Evolutionary conservation across 2,329 filamentous ascomycete genomes (phyloP).

Genomic region (Zelopaecilomyces penicillatus): DNA sequence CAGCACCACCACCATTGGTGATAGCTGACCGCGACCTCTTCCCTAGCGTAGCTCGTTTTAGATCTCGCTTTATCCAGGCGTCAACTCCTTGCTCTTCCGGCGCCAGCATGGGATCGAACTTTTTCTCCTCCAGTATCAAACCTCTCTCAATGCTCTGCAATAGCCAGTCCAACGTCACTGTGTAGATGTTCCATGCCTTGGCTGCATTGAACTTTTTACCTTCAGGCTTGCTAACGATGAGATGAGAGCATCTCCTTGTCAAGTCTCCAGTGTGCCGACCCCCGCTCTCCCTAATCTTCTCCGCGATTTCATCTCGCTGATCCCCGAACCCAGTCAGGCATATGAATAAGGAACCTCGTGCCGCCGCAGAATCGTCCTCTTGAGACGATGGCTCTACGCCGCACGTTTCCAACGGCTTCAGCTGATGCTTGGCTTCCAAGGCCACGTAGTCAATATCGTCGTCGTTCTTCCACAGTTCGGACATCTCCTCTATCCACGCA

Average conservation of each 20-base stretch:
- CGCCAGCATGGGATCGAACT: slow-evolving; percentile 69
- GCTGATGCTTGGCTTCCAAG: slow-evolving; percentile 58
- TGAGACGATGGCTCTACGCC: slow-evolving; percentile 31
- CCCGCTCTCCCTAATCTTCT: slow-evolving; percentile 60
- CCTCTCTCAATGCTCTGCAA: slow-evolving; percentile 72
- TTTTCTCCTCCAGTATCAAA: slow-evolving; percentile 83
- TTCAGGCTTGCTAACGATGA: slow-evolving; percentile 69
- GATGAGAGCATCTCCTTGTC: slow-evolving; percentile 76
- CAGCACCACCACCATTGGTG: slow-evolving; percentile 20
- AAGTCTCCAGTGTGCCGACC: slow-evolving; percentile 83
- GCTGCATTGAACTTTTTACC: slow-evolving; percentile 89
- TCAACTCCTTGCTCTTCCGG: slow-evolving; percentile 63
- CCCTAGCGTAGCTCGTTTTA: slow-evolving; percentile 38
- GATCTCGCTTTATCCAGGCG: slow-evolving; percentile 56
- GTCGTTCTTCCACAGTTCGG: slow-evolving; percentile 72
- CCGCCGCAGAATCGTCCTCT: slow-evolving; percentile 11
- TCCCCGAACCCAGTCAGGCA: slow-evolving; percentile 53
- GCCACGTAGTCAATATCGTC: slow-evolving; percentile 64
- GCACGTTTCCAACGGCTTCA: slow-evolving; percentile 53
- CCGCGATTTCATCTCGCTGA: slow-evolving; percentile 61
- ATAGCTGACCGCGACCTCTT: slow-evolving; percentile 51
- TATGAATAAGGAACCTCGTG: slow-evolving; percentile 37
- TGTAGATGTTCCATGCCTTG: slow-evolving; percentile 69
- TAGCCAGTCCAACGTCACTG: slow-evolving; percentile 80
- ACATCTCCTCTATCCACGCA: slow-evolving; percentile 77